Evolutionary conservation across 2,329 filamentous ascomycete genomes (phyloP).

Genomic region (Trichoderma breve): DNA sequence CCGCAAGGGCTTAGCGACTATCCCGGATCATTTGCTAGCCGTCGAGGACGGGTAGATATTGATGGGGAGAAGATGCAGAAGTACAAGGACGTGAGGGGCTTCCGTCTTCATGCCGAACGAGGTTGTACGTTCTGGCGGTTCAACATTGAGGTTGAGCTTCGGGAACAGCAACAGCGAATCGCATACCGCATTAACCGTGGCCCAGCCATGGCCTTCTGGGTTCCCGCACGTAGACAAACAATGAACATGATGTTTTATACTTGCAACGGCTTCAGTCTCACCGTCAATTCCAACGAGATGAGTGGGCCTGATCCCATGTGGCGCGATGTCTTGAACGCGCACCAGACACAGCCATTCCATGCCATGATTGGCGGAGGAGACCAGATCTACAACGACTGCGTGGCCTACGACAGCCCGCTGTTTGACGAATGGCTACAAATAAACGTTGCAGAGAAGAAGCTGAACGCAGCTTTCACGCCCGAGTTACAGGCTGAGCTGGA

Average conservation of each 20-base stretch:
- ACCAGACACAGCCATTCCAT: slow-evolving; percentile 90
- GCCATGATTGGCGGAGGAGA: slow-evolving; percentile 98
- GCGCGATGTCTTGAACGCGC: slow-evolving; percentile 90
- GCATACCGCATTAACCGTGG: slow-evolving; percentile 95
- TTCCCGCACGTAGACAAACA: slow-evolving; percentile 74
- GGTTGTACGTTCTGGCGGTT: slow-evolving; percentile 97
- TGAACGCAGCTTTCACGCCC: slow-evolving; percentile 70
- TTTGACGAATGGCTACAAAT: slow-evolving; percentile 85
- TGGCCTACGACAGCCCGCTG: slow-evolving; percentile 69
- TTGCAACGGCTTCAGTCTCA: slow-evolving; percentile 91
- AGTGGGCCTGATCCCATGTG: slow-evolving; percentile 94
- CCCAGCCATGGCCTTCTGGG: slow-evolving; percentile 89
- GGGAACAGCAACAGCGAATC: slow-evolving; percentile 74
- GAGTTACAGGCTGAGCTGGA: slow-evolving; percentile 90
- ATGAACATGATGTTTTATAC: slow-evolving; percentile 99
- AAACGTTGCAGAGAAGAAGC: slow-evolving; percentile 76
- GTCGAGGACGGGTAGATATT: slow-evolving; percentile 50
- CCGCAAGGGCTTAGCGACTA: slow-evolving; percentile 46
- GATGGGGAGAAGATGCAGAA: slow-evolving; percentile 82
- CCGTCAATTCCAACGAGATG: slow-evolving; percentile 73
- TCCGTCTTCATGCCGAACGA: slow-evolving; percentile 78
- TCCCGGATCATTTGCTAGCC: slow-evolving; percentile 53
- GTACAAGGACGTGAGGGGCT: slow-evolving; percentile 78
- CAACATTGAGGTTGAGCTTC: slow-evolving; percentile 88
- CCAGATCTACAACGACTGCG: slow-evolving; percentile 91